A percentile compares a stretch with the other conserved stretches of the same genome.
phyloP scores from a whole-genome alignment of 1,284 basidiomycete species.

The Cystobasidium sp. region DNA sequence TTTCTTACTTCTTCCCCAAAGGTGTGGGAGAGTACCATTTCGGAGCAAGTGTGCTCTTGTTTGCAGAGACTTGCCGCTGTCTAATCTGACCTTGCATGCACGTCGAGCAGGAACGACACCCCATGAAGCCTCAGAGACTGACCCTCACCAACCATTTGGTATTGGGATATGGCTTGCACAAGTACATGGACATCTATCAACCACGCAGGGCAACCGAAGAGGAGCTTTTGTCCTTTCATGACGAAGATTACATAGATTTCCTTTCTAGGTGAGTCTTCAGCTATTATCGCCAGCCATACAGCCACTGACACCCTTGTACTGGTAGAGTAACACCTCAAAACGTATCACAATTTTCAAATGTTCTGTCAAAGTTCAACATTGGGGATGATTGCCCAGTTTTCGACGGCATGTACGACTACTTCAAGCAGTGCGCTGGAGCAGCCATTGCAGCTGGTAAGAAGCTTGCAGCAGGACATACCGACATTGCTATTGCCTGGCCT shows the following conservation, averaged over 20 bases:
- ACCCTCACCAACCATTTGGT: slow-evolving; percentile 95
- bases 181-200: slow-evolving; percentile 92
- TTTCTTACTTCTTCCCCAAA: slow-evolving; percentile 94
- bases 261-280: slow-evolving; percentile 70
- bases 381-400: slow-evolving; percentile 91
- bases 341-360: slow-evolving; percentile 63
- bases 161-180: slow-evolving; percentile 93
- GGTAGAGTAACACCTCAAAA: slow-evolving; percentile 79
- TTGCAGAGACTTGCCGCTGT: not conserved
- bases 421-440: slow-evolving; percentile 85
- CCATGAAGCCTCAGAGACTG: slow-evolving; percentile 96
- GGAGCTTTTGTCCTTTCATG: slow-evolving; percentile 90
- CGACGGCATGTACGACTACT: slow-evolving; percentile 88
- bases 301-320: not conserved
- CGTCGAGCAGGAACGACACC: slow-evolving; percentile 79
- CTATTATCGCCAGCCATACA: slow-evolving; percentile 7
- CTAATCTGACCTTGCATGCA: slow-evolving; percentile 7
- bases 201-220: slow-evolving; percentile 85
- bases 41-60: slow-evolving; percentile 67
- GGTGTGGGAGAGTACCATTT: slow-evolving; percentile 95
- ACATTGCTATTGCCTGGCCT: slow-evolving; percentile 97
- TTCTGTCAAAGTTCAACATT: slow-evolving; percentile 53
- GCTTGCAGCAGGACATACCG: slow-evolving; percentile 80
- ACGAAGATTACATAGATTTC: slow-evolving; percentile 91
- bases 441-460: slow-evolving; percentile 88